Percentiles rank a stretch among this genome's conserved stretches.
Evolutionary conservation across 1,284 basidiomycete genomes (phyloP).

Genomic region (Ganoderma sinense): DNA sequence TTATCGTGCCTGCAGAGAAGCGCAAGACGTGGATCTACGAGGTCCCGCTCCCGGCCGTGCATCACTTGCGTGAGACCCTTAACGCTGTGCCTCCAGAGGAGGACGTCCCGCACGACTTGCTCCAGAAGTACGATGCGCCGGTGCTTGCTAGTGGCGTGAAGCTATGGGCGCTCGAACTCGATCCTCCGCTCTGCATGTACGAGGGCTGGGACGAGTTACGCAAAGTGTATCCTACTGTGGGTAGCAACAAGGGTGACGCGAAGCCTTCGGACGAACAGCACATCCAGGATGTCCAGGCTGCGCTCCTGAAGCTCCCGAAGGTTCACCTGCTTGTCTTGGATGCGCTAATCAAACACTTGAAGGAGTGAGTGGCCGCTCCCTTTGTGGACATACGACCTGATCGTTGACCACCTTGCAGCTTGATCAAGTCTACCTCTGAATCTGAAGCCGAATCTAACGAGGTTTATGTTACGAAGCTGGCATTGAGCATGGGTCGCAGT

Average conservation of each 20-base stretch:
- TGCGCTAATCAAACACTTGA: slow-evolving; percentile 81
- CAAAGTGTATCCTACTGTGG: slow-evolving; percentile 78
- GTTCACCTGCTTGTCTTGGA: slow-evolving; percentile 88
- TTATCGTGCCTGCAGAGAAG: slow-evolving; percentile 62
- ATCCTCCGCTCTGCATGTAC: slow-evolving; percentile 83
- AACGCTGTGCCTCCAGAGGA: slow-evolving; percentile 76
- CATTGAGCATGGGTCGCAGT: slow-evolving; percentile 88
- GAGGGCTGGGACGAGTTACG: slow-evolving; percentile 92
- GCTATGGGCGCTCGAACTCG: slow-evolving; percentile 87
- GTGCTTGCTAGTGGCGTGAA: slow-evolving; percentile 87
- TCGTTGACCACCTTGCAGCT: slow-evolving; percentile 46
- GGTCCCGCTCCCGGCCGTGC: slow-evolving; percentile 83
- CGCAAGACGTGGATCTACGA: slow-evolving; percentile 95
- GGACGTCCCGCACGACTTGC: slow-evolving; percentile 69
- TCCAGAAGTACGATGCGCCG: slow-evolving; percentile 84
- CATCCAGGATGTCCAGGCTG: slow-evolving; percentile 71
- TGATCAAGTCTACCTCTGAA: slow-evolving; percentile 68
- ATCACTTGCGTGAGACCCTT: slow-evolving; percentile 84
- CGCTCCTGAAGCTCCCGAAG: slow-evolving; percentile 79
- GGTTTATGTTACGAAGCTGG: slow-evolving; percentile 86
- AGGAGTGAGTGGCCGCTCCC: slow-evolving; percentile 55
- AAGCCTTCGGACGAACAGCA: slow-evolving; percentile 62
- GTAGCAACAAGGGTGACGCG: slow-evolving; percentile 53
- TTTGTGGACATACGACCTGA: neutral
- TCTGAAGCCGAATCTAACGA: slow-evolving; percentile 66